Conservation (phyloP, 2,329 filamentous ascomycete species). For the Trichoderma sp. region DNA sequence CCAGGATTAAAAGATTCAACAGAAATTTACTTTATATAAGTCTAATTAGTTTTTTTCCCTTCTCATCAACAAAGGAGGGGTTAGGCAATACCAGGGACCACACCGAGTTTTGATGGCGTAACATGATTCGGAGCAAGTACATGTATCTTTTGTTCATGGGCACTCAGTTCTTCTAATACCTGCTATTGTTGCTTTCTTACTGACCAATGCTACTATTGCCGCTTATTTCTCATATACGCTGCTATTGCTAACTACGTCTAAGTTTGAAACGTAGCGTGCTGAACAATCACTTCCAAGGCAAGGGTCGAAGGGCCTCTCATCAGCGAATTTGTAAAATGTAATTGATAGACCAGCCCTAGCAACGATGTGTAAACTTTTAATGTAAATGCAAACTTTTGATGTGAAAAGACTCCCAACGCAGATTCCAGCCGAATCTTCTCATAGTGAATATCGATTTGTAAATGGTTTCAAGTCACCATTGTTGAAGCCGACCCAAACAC, state of each 20-base stretch:
- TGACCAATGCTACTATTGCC: no score
- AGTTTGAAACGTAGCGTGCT: not conserved
- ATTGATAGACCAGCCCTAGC: not conserved
- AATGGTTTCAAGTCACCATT: not conserved
- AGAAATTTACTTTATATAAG: not conserved
- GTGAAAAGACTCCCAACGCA: not conserved
- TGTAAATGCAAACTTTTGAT: not conserved
- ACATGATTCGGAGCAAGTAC: not conserved
- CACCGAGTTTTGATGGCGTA: not conserved
- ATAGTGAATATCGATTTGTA: not conserved
- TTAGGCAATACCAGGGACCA: not conserved
- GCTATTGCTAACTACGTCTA: not conserved
- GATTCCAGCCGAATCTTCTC: not conserved
- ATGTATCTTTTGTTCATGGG: not conserved
- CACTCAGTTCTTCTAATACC: not conserved
- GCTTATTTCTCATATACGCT: not conserved
- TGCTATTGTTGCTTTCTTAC: not conserved
- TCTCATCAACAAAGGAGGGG: not conserved
- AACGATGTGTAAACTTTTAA: not conserved
- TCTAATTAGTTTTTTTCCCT: not conserved
- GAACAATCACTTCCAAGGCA: not conserved
- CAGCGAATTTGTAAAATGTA: not conserved
- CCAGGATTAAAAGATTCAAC: not conserved
- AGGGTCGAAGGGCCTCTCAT: not conserved
- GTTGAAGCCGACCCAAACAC: not conserved